Conservation (phyloP, 768 basidiomycete genomes). For the Tricholoma bakamatsutake region DNA sequence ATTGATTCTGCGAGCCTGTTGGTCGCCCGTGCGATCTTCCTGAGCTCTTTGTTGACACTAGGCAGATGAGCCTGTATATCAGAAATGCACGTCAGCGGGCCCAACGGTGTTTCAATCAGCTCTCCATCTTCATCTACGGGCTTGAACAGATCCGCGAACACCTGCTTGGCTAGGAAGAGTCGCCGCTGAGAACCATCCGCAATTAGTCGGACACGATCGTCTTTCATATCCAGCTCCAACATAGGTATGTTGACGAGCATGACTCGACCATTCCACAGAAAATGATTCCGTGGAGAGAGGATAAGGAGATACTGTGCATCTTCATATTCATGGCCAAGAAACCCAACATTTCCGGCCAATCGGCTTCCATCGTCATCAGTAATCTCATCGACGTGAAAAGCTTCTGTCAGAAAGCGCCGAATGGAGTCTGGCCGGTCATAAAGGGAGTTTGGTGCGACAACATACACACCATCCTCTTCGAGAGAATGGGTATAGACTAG, state of each 20-base stretch:
- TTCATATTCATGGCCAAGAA: conserved; percentile 47
- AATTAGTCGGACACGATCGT: conserved; percentile 85
- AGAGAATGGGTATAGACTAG: conserved; percentile 86
- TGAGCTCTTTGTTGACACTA: conserved; percentile 79
- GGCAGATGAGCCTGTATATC: conserved; percentile 92
- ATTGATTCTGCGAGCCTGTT: conserved; percentile 90
- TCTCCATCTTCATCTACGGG: conserved; percentile 62
- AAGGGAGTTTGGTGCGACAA: conserved; percentile 75
- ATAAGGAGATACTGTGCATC: conserved; percentile 76
- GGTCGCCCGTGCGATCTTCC: conserved; percentile 86
- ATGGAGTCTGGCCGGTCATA: conserved; percentile 73
- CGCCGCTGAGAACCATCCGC: conserved; percentile 84
- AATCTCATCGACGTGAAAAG: conserved; percentile 72
- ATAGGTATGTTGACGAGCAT: conserved; percentile 70
- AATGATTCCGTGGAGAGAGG: conserved; percentile 78
- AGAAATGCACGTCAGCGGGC: conserved; percentile 45
- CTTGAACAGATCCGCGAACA: conserved; percentile 62
- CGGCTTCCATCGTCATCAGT: conserved; percentile 49
- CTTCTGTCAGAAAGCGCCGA: conserved; percentile 73
- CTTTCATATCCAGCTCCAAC: conserved; percentile 78
- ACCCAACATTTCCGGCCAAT: conserved; percentile 30
- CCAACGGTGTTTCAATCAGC: conserved; percentile 34
- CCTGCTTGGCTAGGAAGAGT: conserved; percentile 69
- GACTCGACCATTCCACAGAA: conserved; percentile 90
- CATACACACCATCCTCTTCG: conserved; percentile 89